Evolutionary conservation across 331 rosid genomes (phyloP), one percentile per base, ranked within the genome.

Genomic region (Telfairia occidentalis): DNA sequence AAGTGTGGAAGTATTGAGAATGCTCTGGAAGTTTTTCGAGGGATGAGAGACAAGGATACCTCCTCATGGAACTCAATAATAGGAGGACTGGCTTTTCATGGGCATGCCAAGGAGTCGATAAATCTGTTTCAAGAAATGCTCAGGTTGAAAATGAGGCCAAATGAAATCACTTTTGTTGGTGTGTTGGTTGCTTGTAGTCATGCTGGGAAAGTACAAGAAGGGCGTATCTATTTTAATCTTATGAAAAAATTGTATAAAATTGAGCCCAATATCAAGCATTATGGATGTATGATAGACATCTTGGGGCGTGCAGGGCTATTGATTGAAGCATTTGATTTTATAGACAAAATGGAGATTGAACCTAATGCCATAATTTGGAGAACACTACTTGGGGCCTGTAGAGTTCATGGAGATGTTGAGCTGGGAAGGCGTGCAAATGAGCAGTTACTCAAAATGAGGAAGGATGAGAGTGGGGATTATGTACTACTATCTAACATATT

Each of bases 1-100:
- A 86, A 88, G 82, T 84, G 88, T 72, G 92, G 88, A 67, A 86
- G 73, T n/a, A 76, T 76, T 32, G 73, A 48, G 61, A 49, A 76
- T 19, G 79, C 79, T 24, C 7, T 61, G 50, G 59, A 63, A 46
- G 79, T 60, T 28, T 76, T 76, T 21, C 32, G 19, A 45, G 73
- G 61, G 61, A 26, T 76, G 79, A 45, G 63, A 32, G 61, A 63
- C 15, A 76, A 46, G 28, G 79, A 76, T 19, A 32, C 42, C 53
- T 46, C 79, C 48, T 45, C 79, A 29, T 76, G 79, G 79, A 76
- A 76, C 48, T 61, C 79, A 50, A 21, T 76, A 76, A 60, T 76
- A 61, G 79, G 59, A 61, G 79, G 79, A n/a, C 30, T 76, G 18
- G 73, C 79, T 18, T 61, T 76, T 30, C 79, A 76, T 63, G 79